These are phyloP conservation scores for Sungouiozyma intestinalis DNA, from an alignment of 805 yeast genomes.

Conservation along the genomic window DNA sequence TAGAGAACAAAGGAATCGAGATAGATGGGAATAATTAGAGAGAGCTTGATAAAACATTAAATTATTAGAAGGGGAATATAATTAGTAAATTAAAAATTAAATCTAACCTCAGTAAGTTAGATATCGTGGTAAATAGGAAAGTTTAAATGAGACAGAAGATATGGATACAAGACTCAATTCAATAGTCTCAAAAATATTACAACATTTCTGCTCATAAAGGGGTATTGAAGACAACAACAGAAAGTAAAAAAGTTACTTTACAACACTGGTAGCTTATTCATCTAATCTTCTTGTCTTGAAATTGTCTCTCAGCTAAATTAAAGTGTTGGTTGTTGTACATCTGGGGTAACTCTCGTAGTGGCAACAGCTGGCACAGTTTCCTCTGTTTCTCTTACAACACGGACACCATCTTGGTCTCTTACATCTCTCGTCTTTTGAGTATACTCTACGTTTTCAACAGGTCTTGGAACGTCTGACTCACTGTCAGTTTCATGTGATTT, in stretches of 20 bases:
- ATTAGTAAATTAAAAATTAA: background rate
- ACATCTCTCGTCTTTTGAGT: background rate
- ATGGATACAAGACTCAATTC: background rate
- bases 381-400: background rate
- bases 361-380: background rate
- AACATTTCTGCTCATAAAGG: too few relatives aligned
- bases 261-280: background rate
- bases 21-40: background rate
- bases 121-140: background rate
- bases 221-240: background rate
- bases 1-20: background rate
- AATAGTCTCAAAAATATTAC: background rate
- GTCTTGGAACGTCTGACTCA: conserved; percentile 1
- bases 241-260: background rate
- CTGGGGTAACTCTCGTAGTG: background rate
- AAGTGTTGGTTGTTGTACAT: background rate
- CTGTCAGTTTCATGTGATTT: background rate
- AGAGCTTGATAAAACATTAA: background rate
- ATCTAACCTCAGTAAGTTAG: background rate
- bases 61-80: background rate
- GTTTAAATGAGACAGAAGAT: background rate
- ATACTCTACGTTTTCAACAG: conserved; percentile 1
- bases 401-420: background rate
- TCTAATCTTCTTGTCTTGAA: background rate
- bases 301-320: background rate